Evolutionary conservation across 1,284 basidiomycete species (phyloP).

Genomic region (Cryptococcus sp.): DNA sequence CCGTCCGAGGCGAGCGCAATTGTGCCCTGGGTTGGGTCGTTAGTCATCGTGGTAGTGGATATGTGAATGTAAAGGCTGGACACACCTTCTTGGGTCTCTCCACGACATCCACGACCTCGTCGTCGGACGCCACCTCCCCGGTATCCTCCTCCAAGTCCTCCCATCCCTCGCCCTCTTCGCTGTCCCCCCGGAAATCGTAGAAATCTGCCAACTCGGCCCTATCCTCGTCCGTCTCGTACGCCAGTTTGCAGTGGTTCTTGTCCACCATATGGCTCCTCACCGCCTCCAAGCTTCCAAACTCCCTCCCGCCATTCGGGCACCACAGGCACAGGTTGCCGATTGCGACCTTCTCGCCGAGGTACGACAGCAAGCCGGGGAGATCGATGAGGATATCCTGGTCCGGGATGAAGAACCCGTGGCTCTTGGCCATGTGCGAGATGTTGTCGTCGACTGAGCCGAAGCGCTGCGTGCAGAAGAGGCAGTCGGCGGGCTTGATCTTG

Average conservation of each 20-base stretch:
- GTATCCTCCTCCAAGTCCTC: conserved; percentile 48
- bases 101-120: neutral
- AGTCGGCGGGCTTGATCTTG: conserved; percentile 60
- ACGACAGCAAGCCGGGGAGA: conserved; percentile 71
- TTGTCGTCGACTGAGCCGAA: conserved; percentile 63
- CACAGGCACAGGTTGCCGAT: conserved; percentile 90
- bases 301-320: conserved; percentile 72
- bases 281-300: conserved; percentile 75
- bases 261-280: conserved; percentile 91
- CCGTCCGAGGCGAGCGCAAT: conserved; percentile 44
- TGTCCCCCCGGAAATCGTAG: conserved; percentile 78
- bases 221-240: conserved; percentile 78
- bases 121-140: neutral
- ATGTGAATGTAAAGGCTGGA: neutral
- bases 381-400: conserved; percentile 89
- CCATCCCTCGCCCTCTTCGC: conserved; percentile 53
- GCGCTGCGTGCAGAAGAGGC: conserved; percentile 77
- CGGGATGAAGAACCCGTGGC: conserved; percentile 94
- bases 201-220: conserved; percentile 85
- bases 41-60: neutral
- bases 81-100: conserved; percentile 11
- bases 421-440: conserved; percentile 78
- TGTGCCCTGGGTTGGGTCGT: neutral
- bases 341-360: conserved; percentile 90
- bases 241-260: conserved; percentile 94